Evolutionary conservation across 2,329 filamentous ascomycete species (phyloP).

Genomic region (Hysterium pulicare): DNA sequence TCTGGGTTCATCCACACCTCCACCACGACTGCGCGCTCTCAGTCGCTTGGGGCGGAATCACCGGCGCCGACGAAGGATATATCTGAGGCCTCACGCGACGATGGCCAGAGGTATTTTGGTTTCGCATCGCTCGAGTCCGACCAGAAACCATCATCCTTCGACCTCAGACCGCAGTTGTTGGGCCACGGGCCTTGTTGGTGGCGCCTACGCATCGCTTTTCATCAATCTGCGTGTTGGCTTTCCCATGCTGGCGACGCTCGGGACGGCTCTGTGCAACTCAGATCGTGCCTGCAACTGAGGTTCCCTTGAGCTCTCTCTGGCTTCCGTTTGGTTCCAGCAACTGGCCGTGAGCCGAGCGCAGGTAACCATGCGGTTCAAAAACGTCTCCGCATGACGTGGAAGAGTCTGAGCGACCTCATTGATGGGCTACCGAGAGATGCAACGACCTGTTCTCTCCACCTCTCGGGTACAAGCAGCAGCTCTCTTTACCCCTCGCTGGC

Average conservation of each 20-base stretch:
- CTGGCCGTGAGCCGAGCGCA: neutral
- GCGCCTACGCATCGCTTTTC: neutral
- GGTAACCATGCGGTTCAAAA: neutral
- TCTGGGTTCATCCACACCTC: neutral
- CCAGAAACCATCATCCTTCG: neutral
- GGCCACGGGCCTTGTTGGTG: neutral
- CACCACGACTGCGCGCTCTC: neutral
- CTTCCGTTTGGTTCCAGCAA: neutral
- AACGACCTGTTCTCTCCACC: neutral
- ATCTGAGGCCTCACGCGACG: neutral
- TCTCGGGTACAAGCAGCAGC: neutral
- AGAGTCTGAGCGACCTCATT: neutral
- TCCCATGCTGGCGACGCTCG: neutral
- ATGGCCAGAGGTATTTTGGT: neutral
- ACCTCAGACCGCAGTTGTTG: neutral
- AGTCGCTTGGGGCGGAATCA: neutral
- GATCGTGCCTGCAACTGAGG: neutral
- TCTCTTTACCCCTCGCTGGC: neutral
- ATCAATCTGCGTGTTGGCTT: neutral
- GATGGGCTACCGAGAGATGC: neutral
- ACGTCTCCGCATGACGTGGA: slow-evolving; percentile 2
- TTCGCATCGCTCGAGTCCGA: neutral
- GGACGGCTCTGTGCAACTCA: too few species aligned
- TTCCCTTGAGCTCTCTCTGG: neutral
- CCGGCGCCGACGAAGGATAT: neutral